Evolutionary conservation across 805 yeast genomes (phyloP).

Genomic region (Cyberlindnera euphorbiiphila): DNA sequence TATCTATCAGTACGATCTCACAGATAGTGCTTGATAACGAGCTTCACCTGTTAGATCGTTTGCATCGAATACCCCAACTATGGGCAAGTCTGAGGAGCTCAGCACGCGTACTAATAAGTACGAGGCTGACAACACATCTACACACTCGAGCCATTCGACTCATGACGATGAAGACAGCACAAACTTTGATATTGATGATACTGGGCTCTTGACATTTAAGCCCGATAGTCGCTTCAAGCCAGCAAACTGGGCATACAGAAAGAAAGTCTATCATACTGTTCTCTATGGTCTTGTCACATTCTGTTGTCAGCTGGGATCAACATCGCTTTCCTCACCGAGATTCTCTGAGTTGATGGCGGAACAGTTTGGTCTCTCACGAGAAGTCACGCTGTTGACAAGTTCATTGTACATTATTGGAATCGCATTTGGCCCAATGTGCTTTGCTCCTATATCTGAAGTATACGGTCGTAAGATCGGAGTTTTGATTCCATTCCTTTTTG

Average conservation of each 20-base stretch:
- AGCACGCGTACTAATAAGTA: background rate
- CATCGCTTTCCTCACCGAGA: slow-evolving; percentile 41
- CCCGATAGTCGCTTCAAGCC: slow-evolving; percentile 23
- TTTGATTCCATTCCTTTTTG: slow-evolving; percentile 37
- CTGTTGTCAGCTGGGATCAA: slow-evolving; percentile 48
- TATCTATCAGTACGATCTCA: background rate
- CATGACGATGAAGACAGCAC: slow-evolving; percentile 3
- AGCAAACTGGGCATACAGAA: slow-evolving; percentile 33
- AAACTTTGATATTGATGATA: slow-evolving; percentile 12
- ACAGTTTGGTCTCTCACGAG: slow-evolving; percentile 40
- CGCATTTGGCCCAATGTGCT: slow-evolving; percentile 54
- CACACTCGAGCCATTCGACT: slow-evolving; percentile 1
- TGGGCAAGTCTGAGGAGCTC: slow-evolving; percentile 9
- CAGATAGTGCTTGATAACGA: no score
- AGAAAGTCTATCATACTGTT: slow-evolving; percentile 37
- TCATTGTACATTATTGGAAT: slow-evolving; percentile 62
- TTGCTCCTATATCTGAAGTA: slow-evolving; percentile 53
- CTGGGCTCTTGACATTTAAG: slow-evolving; percentile 14
- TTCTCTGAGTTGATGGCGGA: slow-evolving; percentile 30
- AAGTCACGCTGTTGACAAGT: slow-evolving; percentile 48
- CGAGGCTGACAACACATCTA: slow-evolving; percentile 1
- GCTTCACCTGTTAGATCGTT: no score
- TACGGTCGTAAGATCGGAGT: slow-evolving; percentile 42
- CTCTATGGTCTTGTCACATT: slow-evolving; percentile 38
- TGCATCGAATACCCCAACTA: no score